Conservation (phyloP, 192 early-diverging fungal species). For the Coemansia pectinata region DNA sequence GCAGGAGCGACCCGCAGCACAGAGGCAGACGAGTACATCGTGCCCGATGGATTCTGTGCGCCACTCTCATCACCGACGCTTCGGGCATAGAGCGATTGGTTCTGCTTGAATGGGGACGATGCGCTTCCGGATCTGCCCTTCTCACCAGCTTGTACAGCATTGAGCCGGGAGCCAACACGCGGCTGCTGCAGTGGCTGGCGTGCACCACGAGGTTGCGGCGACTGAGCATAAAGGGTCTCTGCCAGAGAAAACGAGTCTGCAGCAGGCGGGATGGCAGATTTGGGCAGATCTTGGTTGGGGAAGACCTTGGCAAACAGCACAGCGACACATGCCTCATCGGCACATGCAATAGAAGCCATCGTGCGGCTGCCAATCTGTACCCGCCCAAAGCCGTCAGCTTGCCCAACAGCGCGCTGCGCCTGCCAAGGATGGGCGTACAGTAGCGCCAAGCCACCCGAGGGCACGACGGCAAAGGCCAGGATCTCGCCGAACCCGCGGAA, state of each 20-base stretch:
- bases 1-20: slow-evolving; percentile 11
- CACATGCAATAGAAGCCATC: slow-evolving; percentile 20
- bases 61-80: slow-evolving; percentile 9
- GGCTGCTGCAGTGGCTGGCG: slow-evolving; percentile 11
- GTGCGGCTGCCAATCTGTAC: slow-evolving; percentile 32
- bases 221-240: slow-evolving; percentile 42
- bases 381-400: slow-evolving; percentile 26
- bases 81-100: slow-evolving; percentile 2
- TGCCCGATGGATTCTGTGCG: neutral
- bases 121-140: neutral
- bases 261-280: slow-evolving; percentile 21
- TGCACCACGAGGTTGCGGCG: slow-evolving; percentile 20
- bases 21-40: slow-evolving; percentile 6
- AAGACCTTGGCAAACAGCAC: slow-evolving; percentile 37
- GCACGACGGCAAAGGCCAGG: slow-evolving; percentile 32
- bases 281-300: slow-evolving; percentile 27
- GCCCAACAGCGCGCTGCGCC: slow-evolving; percentile 43
- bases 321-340: slow-evolving; percentile 24
- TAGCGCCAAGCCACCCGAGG: slow-evolving; percentile 32
- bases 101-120: slow-evolving; percentile 33
- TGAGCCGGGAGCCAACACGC: slow-evolving; percentile 10
- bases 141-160: slow-evolving; percentile 8
- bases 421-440: slow-evolving; percentile 53
- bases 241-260: slow-evolving; percentile 19
- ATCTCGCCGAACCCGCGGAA: slow-evolving; percentile 41